A percentile compares a stretch with the other conserved stretches of the same genome.
These are phyloP conservation scores for Eucalyptus tenuipes DNA, from an alignment of 345 rosid genomes.

Conservation along the genomic window DNA sequence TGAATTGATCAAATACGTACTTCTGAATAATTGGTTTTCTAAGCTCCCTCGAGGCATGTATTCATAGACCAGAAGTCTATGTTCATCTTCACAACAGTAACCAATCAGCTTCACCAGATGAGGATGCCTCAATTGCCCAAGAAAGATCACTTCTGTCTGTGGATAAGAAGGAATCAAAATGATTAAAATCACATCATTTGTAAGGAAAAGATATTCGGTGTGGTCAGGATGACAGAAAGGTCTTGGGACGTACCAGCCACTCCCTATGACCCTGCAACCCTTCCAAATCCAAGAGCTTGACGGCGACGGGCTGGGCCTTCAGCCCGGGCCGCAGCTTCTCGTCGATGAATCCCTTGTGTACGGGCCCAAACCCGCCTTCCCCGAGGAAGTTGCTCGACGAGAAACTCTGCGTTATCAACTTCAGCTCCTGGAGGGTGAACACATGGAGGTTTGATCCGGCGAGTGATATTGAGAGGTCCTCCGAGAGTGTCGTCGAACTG, in stretches of 20 bases:
- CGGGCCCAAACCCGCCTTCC: conserved; percentile 91
- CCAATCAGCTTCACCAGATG: conserved; percentile 85
- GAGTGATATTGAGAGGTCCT: conserved; percentile 63
- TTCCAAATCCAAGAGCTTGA: conserved; percentile 71
- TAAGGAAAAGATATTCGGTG: background rate
- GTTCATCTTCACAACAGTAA: conserved; percentile 87
- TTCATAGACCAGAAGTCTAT: conserved; percentile 71
- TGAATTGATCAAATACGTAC: conserved; percentile 15
- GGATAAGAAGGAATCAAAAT: background rate
- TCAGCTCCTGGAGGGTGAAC: conserved; percentile 57
- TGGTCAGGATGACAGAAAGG: background rate
- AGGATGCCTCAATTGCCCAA: conserved; percentile 66
- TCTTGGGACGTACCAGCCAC: conserved; percentile 47
- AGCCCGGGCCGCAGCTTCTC: conserved; percentile 78
- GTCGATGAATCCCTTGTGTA: conserved; percentile 85
- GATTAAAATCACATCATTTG: background rate
- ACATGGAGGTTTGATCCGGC: conserved; percentile 67
- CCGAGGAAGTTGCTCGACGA: conserved; percentile 68
- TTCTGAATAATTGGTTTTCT: conserved; percentile 78
- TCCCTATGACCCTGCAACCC: conserved; percentile 88
- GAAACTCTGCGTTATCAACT: conserved; percentile 68
- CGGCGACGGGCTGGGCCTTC: conserved; percentile 86
- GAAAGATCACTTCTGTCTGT: conserved; percentile 80
- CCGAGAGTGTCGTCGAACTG: conserved; percentile 41
- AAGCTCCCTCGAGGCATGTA: conserved; percentile 96